Percentiles rank a stretch among this genome's conserved stretches.
phyloP scores from a whole-genome alignment of 2,329 filamentous ascomycete genomes.

The Cladobotryum protrusum region DNA sequence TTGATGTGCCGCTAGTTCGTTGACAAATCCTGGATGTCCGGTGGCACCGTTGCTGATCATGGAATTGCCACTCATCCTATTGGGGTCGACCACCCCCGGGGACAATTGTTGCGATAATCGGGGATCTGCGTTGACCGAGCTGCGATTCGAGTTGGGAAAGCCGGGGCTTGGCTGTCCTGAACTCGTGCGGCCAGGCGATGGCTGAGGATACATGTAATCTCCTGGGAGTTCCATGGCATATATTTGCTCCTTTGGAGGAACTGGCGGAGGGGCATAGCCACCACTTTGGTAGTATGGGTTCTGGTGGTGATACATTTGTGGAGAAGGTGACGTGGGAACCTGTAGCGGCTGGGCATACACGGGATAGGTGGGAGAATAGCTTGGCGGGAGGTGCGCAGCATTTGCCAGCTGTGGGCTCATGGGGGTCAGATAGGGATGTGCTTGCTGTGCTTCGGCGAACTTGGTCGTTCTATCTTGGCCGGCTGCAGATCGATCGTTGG shows the following conservation, averaged over 20 bases:
- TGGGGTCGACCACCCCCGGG: conserved; percentile 16
- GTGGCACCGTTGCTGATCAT: conserved; percentile 26
- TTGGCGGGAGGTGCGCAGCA: conserved; percentile 28
- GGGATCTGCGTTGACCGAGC: conserved; percentile 18
- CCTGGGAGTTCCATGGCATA: conserved; percentile 40
- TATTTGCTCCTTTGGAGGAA: conserved; percentile 21
- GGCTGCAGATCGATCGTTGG: conserved; percentile 41
- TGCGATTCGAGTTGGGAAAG: conserved; percentile 16
- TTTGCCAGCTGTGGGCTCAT: conserved; percentile 2
- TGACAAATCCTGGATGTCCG: conserved; percentile 35
- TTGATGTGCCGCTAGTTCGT: conserved; percentile 40
- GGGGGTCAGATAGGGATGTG: background rate
- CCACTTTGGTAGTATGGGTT: no score
- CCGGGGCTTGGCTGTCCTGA: conserved; percentile 19
- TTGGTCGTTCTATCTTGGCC: conserved; percentile 6
- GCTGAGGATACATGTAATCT: conserved; percentile 38
- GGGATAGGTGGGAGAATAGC: conserved; percentile 22
- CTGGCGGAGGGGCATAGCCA: conserved; percentile 19
- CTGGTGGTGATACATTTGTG: conserved; percentile 9
- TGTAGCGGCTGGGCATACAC: conserved; percentile 13
- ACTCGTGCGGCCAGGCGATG: conserved; percentile 23
- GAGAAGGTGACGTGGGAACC: conserved; percentile 1
- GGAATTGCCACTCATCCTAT: conserved; percentile 22
- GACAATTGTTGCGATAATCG: conserved; percentile 38
- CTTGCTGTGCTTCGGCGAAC: background rate